phyloP scores from a whole-genome alignment of 2,329 filamentous ascomycete species.

The Aspergillus pseudotamarii region DNA sequence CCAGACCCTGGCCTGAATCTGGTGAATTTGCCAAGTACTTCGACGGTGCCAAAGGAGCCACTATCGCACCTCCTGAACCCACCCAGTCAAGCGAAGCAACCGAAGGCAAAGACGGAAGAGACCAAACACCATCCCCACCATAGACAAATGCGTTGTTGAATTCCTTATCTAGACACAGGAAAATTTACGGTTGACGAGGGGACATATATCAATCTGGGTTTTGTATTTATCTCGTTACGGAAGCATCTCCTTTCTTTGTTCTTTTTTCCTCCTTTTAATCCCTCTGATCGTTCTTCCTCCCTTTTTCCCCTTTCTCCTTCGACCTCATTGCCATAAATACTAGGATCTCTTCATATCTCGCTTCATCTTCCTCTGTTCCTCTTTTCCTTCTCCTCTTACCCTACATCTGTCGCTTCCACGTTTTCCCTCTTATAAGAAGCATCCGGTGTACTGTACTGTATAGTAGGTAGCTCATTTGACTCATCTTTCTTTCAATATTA shows the following conservation, averaged over 20 bases:
- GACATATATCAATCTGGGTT: constrained; percentile 22
- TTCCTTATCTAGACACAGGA: constrained; percentile 5
- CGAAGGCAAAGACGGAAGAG: constrained; percentile 41
- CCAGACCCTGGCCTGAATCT: constrained; percentile 78
- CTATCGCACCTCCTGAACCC: constrained; percentile 56
- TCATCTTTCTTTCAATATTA: constrained; percentile 1
- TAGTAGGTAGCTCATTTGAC: constrained; percentile 25
- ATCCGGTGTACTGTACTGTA: constrained; percentile 30
- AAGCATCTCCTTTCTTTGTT: constrained; percentile 27
- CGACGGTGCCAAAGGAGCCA: constrained; percentile 53
- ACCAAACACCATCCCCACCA: constrained; percentile 35
- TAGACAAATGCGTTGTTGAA: constrained; percentile 15
- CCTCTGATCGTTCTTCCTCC: constrained; percentile 8
- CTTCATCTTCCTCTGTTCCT: constrained; percentile 9
- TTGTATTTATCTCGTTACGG: constrained; percentile 30
- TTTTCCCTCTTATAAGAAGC: constrained; percentile 13
- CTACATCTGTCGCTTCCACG: constrained; percentile 2
- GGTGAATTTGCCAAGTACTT: constrained; percentile 97
- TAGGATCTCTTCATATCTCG: constrained; percentile 23
- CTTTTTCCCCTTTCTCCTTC: constrained; percentile 7
- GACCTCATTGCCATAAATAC: constrained; percentile 30
- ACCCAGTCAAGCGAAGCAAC: constrained; percentile 46
- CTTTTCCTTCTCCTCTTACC: constrained; percentile 9
- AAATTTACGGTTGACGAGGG: constrained; percentile 15
- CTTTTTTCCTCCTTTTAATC: constrained; percentile 21